Percentiles rank a stretch among this genome's conserved stretches.
These are phyloP conservation scores for Trifolium pratense DNA, from an alignment of 306 rosid species.

Conservation along the genomic window DNA sequence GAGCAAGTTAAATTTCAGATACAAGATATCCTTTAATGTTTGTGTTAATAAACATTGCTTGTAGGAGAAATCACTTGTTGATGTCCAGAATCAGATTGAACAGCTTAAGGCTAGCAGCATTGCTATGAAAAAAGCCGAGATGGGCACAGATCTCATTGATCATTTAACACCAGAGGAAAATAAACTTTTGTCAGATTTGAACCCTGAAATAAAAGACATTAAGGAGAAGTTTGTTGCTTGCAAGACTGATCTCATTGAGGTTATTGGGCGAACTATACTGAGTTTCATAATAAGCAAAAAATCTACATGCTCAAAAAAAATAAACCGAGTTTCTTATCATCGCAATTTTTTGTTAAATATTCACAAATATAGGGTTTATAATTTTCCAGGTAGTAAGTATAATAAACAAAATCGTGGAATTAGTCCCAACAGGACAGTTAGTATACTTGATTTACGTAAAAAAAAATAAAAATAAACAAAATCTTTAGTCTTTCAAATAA, in stretches of 20 bases:
- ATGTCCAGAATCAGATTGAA: slow-evolving; percentile 81
- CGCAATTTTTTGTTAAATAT: too few relatives aligned
- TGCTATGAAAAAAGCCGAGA: slow-evolving; percentile 79
- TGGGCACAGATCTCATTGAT: slow-evolving; percentile 96
- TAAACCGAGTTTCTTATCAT: too few relatives aligned
- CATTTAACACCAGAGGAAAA: slow-evolving; percentile 92
- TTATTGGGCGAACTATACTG: slow-evolving; percentile 45
- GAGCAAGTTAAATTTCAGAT: slow-evolving; percentile 67
- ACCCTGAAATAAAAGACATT: slow-evolving; percentile 85
- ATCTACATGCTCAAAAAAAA: too few relatives aligned
- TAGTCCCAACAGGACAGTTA: too few relatives aligned
- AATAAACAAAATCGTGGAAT: too few relatives aligned
- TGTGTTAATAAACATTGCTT: slow-evolving; percentile 42
- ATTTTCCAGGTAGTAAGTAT: too few relatives aligned
- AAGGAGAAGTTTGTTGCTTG: slow-evolving; percentile 81
- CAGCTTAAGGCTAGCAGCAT: slow-evolving; percentile 87
- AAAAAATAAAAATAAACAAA: too few relatives aligned
- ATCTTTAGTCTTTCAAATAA: too few relatives aligned
- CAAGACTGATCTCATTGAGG: slow-evolving; percentile 92
- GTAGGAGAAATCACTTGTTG: slow-evolving; percentile 89
- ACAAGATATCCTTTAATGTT: slow-evolving; percentile 82
- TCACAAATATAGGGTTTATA: too few relatives aligned
- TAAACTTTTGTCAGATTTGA: slow-evolving; percentile 74
- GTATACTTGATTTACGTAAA: too few relatives aligned
- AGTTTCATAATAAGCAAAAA: not conserved